These are phyloP conservation scores for Nyssa sinensis DNA, from an alignment of 148 eudicot genomes.

Conservation along the genomic window DNA sequence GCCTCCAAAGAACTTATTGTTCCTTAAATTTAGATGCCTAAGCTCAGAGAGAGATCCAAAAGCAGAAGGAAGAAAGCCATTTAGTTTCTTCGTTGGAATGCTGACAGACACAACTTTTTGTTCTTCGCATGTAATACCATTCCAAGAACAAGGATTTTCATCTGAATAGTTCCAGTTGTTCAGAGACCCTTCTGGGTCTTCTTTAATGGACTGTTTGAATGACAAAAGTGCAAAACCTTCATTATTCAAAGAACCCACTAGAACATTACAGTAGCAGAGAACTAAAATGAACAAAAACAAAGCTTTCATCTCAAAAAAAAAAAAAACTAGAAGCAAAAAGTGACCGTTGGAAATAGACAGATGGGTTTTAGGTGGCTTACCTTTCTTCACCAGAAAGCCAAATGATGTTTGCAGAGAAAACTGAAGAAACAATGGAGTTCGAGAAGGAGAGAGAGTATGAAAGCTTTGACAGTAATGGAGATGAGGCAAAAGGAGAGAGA, in stretches of 20 bases:
- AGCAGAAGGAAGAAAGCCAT: slow-evolving; percentile 57
- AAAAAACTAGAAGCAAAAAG: too few species aligned
- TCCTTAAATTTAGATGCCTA: slow-evolving; percentile 85
- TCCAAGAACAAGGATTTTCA: slow-evolving; percentile 93
- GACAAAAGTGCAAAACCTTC: slow-evolving; percentile 78
- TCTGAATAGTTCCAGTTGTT: slow-evolving; percentile 73
- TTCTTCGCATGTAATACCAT: slow-evolving; percentile 86
- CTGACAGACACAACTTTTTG: slow-evolving; percentile 73
- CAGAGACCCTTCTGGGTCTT: slow-evolving; percentile 78
- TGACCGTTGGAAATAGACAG: slow-evolving; percentile 34
- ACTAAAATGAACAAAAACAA: slow-evolving; percentile 38
- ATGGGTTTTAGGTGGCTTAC: slow-evolving; percentile 15
- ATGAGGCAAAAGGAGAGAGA: too few species aligned
- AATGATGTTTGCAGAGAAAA: slow-evolving; percentile 15
- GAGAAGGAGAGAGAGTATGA: slow-evolving; percentile 21
- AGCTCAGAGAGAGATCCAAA: slow-evolving; percentile 66
- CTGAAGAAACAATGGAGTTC: slow-evolving; percentile 12
- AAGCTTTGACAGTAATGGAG: slow-evolving; percentile 25
- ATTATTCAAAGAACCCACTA: slow-evolving; percentile 56
- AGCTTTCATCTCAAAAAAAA: slow-evolving; percentile 42
- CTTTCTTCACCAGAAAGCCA: slow-evolving; percentile 26
- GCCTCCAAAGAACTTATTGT: slow-evolving; percentile 58
- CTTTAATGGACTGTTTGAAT: slow-evolving; percentile 57
- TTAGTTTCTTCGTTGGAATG: slow-evolving; percentile 79
- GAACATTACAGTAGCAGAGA: slow-evolving; percentile 27